Base-by-base conservation (phyloP, 331 rosid genomes). In the Phaseolus coccineus region DNA sequence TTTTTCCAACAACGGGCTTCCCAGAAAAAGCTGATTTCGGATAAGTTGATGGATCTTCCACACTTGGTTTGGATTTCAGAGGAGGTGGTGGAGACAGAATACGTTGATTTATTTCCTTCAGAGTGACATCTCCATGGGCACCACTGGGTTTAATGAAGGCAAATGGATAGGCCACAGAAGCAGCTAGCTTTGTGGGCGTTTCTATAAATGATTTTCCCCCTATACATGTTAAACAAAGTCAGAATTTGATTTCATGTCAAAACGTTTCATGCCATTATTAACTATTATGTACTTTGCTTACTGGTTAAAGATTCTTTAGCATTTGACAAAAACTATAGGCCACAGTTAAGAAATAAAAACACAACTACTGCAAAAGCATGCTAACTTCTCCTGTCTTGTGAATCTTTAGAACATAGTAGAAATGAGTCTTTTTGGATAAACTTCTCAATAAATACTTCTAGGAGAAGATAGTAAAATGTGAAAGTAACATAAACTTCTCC, bases 1-100 rank as follows among this genome's bases (percentile, higher is more conserved):
- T 96, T 82, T 96, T 91, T 9, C 94, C 97, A 77, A 96, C 99
- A 0, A 96, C 97, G 2, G 99, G 98, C 87, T 96, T 96, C 74
- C 99, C 99, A 1, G 99, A 93, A 77, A 96, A 91, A 51, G 98
- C 98, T 22, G 99, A 96, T 79, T 89, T 95, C 39, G 94, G 99
- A 78, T 77, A 96, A 46, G 85, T 68, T 30, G 69, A 40, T 16
- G 90, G 94, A 64, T 93, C 98, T 78, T 89, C 94, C 4, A 27
- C 39, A 40, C 56, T 73, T 78, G 82, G 81, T 85, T 89, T 89
- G 1, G 86, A 48, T 76, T 90, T 91, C 33, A 88, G 77, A 76
- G 91, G 93, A 57, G 97, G 90, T 3, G 98, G 97, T 3, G 98
- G 97, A 69, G 90, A 81, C 37, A 58, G 92, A 82, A 96, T 91